A percentile compares a stretch with the other conserved stretches of the same genome.
These are phyloP conservation scores for Hortiboletus campestris DNA, from an alignment of 768 basidiomycete species.

Conservation along the genomic window DNA sequence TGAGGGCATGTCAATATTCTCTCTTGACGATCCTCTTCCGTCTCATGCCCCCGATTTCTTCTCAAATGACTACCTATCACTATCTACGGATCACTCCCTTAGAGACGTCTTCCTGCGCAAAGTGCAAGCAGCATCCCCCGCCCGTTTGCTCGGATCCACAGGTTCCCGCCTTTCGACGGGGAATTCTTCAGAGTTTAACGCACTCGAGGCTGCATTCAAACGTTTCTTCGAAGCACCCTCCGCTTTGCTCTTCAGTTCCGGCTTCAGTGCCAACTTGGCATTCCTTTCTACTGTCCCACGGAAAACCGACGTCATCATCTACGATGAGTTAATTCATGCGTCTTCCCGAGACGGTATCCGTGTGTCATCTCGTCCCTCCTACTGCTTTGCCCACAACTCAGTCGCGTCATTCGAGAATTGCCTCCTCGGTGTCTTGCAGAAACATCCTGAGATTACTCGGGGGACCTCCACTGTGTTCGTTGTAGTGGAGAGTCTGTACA, in stretches of 20 bases:
- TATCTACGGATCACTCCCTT: conserved; percentile 35
- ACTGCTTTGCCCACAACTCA: conserved; percentile 48
- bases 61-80: conserved; percentile 52
- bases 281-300: conserved; percentile 48
- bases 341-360: conserved; percentile 52
- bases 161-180: conserved; percentile 48
- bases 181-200: conserved; percentile 29
- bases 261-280: conserved; percentile 52
- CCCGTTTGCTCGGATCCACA: conserved; percentile 42
- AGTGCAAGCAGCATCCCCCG: conserved; percentile 15
- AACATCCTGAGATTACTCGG: conserved; percentile 15
- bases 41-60: too few relatives aligned
- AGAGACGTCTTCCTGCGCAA: conserved; percentile 33
- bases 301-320: conserved; percentile 46
- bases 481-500: conserved; percentile 53
- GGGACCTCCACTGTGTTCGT: conserved; percentile 42
- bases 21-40: conserved; percentile 17
- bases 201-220: conserved; percentile 8
- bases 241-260: conserved; percentile 51
- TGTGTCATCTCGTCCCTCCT: conserved; percentile 28
- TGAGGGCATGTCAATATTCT: conserved; percentile 1
- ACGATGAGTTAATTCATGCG: conserved; percentile 53
- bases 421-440: conserved; percentile 27
- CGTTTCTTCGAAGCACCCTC: conserved; percentile 30
- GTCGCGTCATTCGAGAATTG: conserved; percentile 29